A percentile compares a stretch with the other conserved stretches of the same genome.
These are phyloP conservation scores for Multifurca ochricompacta DNA, from an alignment of 768 basidiomycete genomes.

Conservation along the genomic window DNA sequence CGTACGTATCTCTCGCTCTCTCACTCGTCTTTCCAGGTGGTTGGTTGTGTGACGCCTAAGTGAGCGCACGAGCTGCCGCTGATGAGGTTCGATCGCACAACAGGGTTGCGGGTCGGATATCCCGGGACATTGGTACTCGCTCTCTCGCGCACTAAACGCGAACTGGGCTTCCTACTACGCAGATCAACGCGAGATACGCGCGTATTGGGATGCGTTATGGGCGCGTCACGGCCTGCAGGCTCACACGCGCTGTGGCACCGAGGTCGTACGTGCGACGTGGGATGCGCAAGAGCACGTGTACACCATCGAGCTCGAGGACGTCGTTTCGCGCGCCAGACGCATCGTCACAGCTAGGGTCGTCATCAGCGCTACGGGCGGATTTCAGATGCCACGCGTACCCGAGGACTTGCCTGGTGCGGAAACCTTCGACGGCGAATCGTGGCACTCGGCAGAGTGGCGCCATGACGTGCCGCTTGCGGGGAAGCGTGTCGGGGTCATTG, in stretches of 20 bases:
- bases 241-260: constrained; percentile 24
- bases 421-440: constrained; percentile 40
- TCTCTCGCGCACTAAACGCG: constrained; percentile 26
- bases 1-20: constrained; percentile 12
- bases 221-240: constrained; percentile 20
- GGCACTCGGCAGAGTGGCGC: constrained; percentile 51
- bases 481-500: constrained; percentile 53
- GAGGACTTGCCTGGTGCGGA: constrained; percentile 23
- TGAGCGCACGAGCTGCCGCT: neutral
- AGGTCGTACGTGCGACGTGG: constrained; percentile 29
- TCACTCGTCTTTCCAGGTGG: neutral
- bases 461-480: constrained; percentile 44
- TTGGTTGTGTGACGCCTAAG: neutral
- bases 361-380: constrained; percentile 26
- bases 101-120: constrained; percentile 28
- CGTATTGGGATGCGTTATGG: constrained; percentile 24
- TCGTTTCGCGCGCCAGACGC: neutral
- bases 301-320: constrained; percentile 23
- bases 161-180: constrained; percentile 25
- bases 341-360: constrained; percentile 23
- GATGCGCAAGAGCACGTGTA: constrained; percentile 23
- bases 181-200: constrained; percentile 25
- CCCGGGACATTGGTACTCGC: constrained; percentile 25
- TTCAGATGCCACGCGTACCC: constrained; percentile 25
- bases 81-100: neutral